Evolutionary conservation across 2,329 filamentous ascomycete genomes (phyloP), one percentile per base, ranked within the genome.

Genomic region (Metarhizium anisopliae): DNA sequence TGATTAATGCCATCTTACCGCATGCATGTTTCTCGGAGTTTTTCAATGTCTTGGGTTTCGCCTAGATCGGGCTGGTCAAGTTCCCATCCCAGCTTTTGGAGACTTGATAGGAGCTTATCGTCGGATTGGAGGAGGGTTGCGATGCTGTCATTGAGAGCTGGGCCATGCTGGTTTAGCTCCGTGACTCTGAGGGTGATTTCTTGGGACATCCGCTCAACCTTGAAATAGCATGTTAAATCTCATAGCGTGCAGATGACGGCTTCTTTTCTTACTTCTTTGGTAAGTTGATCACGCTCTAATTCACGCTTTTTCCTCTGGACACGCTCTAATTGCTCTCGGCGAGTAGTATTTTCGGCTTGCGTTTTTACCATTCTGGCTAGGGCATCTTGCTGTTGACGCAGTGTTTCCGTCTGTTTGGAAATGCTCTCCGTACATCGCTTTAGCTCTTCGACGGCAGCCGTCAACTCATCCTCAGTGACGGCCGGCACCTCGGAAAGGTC

Each of bases 41-140:
- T 77, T 47, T 80, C 76, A 10, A 85, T 71, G 2, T 74, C 75
- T 55, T 76, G 69, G 49, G 80, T 72, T 51, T 83, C 78, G 8
- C 80, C 77, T 0, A 74, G 72, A 29, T 78, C 72, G 50, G 78
- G 74, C 4, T 74, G 73, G 10, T 82, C 74, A 3, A 89, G 74
- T 60, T 85, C 83, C 57, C 77, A 78, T 0, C 84, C 78, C 2
- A 89, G 75, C 60, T 86, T 87, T 63, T 87, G 83, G 2, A 90
- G 71, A 57, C 83, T 83, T 20, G 79, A 74, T 1, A 89, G 71
- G 2, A 89, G 73, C 58, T 81, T 83, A 64, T 89, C 85, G 58
- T 90, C 86, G 1, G 82, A 80, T 8, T 75, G 73, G 8, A 87
- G 69, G 11, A 80, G 67, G 16, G 71, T 72, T 25, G 77, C 74